Percentiles rank a stretch among this genome's conserved stretches.
Evolutionary conservation across 176 grass and related monocot species (phyloP).

Genomic region (Bothriochloa decipiens): DNA sequence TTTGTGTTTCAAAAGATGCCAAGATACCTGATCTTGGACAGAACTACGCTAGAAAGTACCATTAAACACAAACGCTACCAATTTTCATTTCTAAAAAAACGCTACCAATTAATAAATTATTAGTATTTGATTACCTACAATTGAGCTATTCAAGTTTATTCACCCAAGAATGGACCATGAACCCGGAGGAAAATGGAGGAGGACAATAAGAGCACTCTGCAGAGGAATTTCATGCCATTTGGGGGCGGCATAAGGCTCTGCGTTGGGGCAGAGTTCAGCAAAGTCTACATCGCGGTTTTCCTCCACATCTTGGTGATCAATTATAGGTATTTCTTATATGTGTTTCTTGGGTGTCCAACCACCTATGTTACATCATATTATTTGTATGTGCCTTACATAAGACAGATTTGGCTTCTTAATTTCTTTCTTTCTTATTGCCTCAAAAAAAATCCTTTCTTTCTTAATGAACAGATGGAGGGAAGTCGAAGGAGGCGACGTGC

Average conservation of each 20-base stretch:
- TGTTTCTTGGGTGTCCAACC: too few species aligned
- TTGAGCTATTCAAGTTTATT: background rate
- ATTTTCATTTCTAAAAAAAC: too few species aligned
- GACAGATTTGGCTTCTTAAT: too few species aligned
- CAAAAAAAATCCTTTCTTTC: too few species aligned
- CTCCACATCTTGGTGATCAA: constrained; percentile 5
- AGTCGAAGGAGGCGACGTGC: constrained; percentile 19
- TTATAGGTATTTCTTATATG: too few species aligned
- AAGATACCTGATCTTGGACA: background rate
- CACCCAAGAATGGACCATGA: background rate
- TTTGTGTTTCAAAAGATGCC: too few species aligned
- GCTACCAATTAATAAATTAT: background rate
- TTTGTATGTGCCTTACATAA: background rate
- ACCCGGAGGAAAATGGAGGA: background rate
- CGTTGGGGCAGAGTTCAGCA: constrained; percentile 22
- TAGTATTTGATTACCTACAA: background rate
- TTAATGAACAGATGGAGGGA: constrained; percentile 24
- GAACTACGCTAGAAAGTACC: background rate
- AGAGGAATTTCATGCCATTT: constrained; percentile 29
- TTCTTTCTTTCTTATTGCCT: too few species aligned
- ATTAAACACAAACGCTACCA: too few species aligned
- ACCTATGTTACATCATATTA: background rate
- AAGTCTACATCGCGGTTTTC: background rate
- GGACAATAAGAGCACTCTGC: background rate
- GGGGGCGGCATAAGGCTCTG: constrained; percentile 34